phyloP scores from a whole-genome alignment of 2,329 filamentous ascomycete species.

The Penicillium sp. region DNA sequence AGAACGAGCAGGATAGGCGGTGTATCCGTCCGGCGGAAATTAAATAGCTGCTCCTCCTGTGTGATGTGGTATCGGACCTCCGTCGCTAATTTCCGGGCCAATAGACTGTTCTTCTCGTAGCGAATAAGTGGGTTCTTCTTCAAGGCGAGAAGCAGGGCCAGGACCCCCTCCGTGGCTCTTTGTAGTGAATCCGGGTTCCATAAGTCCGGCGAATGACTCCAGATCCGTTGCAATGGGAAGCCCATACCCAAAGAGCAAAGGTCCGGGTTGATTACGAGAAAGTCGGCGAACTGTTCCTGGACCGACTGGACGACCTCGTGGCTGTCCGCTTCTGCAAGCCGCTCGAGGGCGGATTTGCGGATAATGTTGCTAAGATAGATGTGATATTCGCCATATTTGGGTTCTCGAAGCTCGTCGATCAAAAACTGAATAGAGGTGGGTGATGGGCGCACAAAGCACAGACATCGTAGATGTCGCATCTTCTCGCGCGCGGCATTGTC shows the following conservation, averaged over 20 bases:
- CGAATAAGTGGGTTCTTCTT: constrained; percentile 97
- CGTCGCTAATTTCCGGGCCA: constrained; percentile 89
- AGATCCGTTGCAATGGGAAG: constrained; percentile 72
- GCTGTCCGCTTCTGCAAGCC: constrained; percentile 92
- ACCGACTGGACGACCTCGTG: constrained; percentile 93
- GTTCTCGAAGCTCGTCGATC: constrained; percentile 92
- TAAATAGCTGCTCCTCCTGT: constrained; percentile 94
- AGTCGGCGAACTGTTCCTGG: constrained; percentile 96
- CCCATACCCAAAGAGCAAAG: constrained; percentile 77
- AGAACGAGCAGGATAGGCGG: constrained; percentile 87
- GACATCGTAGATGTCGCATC: constrained; percentile 93
- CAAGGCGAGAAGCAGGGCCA: constrained; percentile 78
- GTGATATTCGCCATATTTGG: constrained; percentile 96
- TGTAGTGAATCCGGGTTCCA: constrained; percentile 91
- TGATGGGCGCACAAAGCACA: constrained; percentile 90
- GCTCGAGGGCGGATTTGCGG: constrained; percentile 92
- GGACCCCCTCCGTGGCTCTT: constrained; percentile 78
- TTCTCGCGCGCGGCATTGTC: constrained; percentile 89
- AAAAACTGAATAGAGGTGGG: constrained; percentile 88
- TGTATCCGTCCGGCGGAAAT: constrained; percentile 92
- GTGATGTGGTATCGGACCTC: constrained; percentile 91
- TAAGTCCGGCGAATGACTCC: constrained; percentile 75
- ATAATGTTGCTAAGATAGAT: constrained; percentile 97
- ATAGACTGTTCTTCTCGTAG: constrained; percentile 83
- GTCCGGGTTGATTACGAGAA: constrained; percentile 90